These are phyloP conservation scores for Alnus rubra DNA, from an alignment of 306 rosid genomes.

Conservation along the genomic window DNA sequence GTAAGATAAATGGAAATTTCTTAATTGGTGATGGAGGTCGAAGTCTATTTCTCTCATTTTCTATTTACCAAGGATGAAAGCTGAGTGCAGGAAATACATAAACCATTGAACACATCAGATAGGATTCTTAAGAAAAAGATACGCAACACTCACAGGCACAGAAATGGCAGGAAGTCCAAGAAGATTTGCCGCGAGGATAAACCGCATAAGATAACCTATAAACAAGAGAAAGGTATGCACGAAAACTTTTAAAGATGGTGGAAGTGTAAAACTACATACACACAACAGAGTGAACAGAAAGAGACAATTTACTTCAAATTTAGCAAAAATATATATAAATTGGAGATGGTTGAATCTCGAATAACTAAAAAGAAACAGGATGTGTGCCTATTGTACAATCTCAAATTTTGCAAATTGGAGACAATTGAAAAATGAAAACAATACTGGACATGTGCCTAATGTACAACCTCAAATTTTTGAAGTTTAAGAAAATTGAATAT, in stretches of 20 bases:
- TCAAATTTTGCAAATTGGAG: conserved; percentile 8
- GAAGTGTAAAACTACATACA: conserved; percentile 17
- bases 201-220: conserved; percentile 84
- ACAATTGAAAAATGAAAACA: background rate
- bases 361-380: background rate
- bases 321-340: background rate
- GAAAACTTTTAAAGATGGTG: conserved; percentile 10
- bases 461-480: background rate
- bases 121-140: background rate
- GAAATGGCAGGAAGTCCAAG: conserved; percentile 94
- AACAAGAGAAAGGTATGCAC: conserved; percentile 15
- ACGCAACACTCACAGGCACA: conserved; percentile 67
- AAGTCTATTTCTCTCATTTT: background rate
- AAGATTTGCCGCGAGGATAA: conserved; percentile 67
- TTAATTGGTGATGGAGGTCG: background rate
- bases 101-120: background rate
- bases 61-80: background rate
- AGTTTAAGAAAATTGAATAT: conserved; percentile 15
- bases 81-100: background rate
- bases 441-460: background rate
- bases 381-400: background rate
- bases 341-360: background rate
- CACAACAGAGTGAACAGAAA: too few species aligned
- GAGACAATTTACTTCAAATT: background rate
- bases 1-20: background rate